Evolutionary conservation across 345 rosid species (phyloP).

Genomic region (Triadica sebifera): DNA sequence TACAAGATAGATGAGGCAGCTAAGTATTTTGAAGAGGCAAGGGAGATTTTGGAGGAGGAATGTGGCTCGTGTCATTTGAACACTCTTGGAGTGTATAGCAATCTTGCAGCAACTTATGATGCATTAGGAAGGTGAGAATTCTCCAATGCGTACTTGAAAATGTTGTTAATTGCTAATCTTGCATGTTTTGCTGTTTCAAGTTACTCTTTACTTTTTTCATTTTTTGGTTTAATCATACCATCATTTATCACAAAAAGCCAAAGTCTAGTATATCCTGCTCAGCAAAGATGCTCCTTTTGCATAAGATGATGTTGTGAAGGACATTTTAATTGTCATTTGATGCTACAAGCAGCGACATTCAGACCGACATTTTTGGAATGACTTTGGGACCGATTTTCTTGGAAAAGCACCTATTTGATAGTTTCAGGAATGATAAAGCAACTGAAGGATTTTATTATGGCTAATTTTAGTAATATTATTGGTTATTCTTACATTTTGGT

Average conservation of each 20-base stretch:
- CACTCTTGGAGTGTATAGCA: constrained; percentile 90
- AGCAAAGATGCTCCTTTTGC: background rate
- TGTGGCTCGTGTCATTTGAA: constrained; percentile 84
- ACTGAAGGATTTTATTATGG: background rate
- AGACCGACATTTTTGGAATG: no score
- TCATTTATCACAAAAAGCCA: background rate
- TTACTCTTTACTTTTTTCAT: background rate
- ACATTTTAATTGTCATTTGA: no score
- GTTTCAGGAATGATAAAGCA: background rate
- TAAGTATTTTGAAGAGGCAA: constrained; percentile 87
- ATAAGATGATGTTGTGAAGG: background rate
- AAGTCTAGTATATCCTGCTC: background rate
- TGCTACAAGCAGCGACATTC: no score
- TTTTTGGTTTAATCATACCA: background rate
- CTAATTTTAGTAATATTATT: background rate
- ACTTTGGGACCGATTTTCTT: background rate
- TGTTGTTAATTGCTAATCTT: background rate
- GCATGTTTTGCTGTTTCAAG: background rate
- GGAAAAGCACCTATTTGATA: background rate
- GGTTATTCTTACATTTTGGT: background rate
- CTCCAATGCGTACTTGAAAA: background rate
- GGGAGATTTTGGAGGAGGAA: constrained; percentile 79
- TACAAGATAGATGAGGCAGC: constrained; percentile 92
- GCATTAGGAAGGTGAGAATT: constrained; percentile 82
- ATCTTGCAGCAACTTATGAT: constrained; percentile 95